Evolutionary conservation across 164 flowering plant genomes (phyloP).

Genomic region (Piper longum): DNA sequence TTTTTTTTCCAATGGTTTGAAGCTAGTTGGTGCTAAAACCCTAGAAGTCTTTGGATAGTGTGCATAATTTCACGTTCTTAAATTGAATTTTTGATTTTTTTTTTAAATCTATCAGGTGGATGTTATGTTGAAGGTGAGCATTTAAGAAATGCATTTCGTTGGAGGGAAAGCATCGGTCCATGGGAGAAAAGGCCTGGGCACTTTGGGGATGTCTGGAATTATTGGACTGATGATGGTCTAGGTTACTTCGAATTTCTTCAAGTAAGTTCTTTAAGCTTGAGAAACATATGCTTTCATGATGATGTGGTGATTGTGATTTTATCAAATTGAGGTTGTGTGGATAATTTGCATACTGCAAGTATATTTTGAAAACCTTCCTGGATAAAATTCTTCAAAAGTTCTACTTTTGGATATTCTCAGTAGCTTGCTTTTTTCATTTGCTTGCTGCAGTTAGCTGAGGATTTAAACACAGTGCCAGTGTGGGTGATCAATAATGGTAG

Average conservation of each 20-base stretch:
- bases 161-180: slow-evolving; percentile 83
- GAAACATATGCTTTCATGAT: slow-evolving; percentile 1
- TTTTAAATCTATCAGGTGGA: slow-evolving; percentile 50
- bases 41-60: too few species aligned
- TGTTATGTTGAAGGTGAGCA: slow-evolving; percentile 87
- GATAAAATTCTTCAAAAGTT: neutral
- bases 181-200: slow-evolving; percentile 98
- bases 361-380: too few species aligned
- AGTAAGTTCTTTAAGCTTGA: slow-evolving; percentile 21
- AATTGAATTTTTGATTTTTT: neutral
- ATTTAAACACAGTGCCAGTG: slow-evolving; percentile 59
- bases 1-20: too few species aligned
- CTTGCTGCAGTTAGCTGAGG: slow-evolving; percentile 67
- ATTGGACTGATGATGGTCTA: slow-evolving; percentile 97
- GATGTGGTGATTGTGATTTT: too few species aligned
- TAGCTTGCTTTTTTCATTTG: neutral
- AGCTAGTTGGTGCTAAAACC: too few species aligned
- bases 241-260: slow-evolving; percentile 89
- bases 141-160: slow-evolving; percentile 86
- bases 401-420: neutral
- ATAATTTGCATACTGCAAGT: too few species aligned
- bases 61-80: too few species aligned
- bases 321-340: too few species aligned
- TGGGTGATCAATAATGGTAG: slow-evolving; percentile 96
- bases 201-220: slow-evolving; percentile 87